phyloP scores from a whole-genome alignment of 1,139 yeast species.

The Diutina pseudorugosa region DNA sequence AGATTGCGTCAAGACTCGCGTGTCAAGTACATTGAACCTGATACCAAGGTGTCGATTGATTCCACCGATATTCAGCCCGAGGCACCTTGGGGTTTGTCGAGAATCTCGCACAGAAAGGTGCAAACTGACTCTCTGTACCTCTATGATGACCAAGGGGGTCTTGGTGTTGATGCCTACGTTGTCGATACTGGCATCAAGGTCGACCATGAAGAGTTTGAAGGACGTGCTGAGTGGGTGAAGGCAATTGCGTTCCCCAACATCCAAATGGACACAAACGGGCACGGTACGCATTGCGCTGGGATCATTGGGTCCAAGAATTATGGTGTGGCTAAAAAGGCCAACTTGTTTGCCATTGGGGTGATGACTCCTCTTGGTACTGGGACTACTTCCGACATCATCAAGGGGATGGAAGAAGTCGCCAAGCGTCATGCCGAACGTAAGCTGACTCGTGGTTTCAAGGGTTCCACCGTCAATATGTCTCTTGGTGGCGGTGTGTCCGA shows the following conservation, averaged over 20 bases:
- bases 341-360: conserved; percentile 30
- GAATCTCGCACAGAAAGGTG: conserved; percentile 13
- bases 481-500: conserved; percentile 31
- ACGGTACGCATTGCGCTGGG: conserved; percentile 38
- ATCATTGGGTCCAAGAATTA: conserved; percentile 29
- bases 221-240: conserved; percentile 31
- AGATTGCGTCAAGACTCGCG: background rate
- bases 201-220: conserved; percentile 29
- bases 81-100: conserved; percentile 5
- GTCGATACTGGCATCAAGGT: conserved; percentile 32
- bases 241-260: conserved; percentile 26
- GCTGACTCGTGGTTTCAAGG: conserved; percentile 23
- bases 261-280: conserved; percentile 26
- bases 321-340: conserved; percentile 32
- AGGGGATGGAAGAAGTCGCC: conserved; percentile 32
- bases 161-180: conserved; percentile 33
- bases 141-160: conserved; percentile 28
- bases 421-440: conserved; percentile 22
- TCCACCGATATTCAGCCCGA: background rate
- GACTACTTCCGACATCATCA: conserved; percentile 28
- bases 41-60: background rate
- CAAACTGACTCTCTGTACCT: conserved; percentile 12
- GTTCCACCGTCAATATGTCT: conserved; percentile 33
- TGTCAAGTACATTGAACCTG: background rate
- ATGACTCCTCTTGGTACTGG: conserved; percentile 30